A percentile compares a stretch with the other conserved stretches of the same genome.
Evolutionary conservation across 805 yeast species (phyloP).

Genomic region (Priceomyces medius): DNA sequence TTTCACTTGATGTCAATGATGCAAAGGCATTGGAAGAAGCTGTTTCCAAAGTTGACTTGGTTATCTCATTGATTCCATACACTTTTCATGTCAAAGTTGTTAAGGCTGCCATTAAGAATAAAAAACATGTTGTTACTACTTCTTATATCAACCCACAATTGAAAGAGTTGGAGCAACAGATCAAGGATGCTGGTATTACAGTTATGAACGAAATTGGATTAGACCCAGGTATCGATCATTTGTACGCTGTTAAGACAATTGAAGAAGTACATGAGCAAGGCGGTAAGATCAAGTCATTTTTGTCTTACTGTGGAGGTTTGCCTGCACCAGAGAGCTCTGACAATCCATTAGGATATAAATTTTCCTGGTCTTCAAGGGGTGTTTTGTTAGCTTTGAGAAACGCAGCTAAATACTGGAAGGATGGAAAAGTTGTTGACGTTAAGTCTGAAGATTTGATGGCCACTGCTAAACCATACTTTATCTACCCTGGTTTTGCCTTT

Average conservation of each 20-base stretch:
- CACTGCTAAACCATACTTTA: constrained; percentile 90
- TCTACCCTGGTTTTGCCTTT: constrained; percentile 92
- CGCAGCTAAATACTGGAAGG: constrained; percentile 83
- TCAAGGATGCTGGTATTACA: constrained; percentile 91
- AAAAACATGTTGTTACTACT: constrained; percentile 87
- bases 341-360: constrained; percentile 97
- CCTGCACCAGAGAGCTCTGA: constrained; percentile 98
- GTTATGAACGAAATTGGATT: constrained; percentile 99
- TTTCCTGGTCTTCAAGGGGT: constrained; percentile 99
- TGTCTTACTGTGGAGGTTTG: constrained; percentile 97
- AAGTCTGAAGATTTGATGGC: constrained; percentile 92
- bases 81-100: constrained; percentile 91
- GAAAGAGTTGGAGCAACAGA: constrained; percentile 79
- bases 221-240: constrained; percentile 98
- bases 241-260: constrained; percentile 96
- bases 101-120: constrained; percentile 85
- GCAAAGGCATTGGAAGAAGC: constrained; percentile 73
- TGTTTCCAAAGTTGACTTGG: constrained; percentile 76
- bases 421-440: constrained; percentile 78
- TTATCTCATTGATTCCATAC: constrained; percentile 94
- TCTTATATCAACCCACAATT: constrained; percentile 95
- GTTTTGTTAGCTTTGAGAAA: constrained; percentile 94
- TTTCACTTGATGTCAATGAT: constrained; percentile 85
- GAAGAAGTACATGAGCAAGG: constrained; percentile 90
- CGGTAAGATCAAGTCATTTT: constrained; percentile 91